phyloP scores from a whole-genome alignment of 257 asterid genomes.

The Anisodus acutangulus region DNA sequence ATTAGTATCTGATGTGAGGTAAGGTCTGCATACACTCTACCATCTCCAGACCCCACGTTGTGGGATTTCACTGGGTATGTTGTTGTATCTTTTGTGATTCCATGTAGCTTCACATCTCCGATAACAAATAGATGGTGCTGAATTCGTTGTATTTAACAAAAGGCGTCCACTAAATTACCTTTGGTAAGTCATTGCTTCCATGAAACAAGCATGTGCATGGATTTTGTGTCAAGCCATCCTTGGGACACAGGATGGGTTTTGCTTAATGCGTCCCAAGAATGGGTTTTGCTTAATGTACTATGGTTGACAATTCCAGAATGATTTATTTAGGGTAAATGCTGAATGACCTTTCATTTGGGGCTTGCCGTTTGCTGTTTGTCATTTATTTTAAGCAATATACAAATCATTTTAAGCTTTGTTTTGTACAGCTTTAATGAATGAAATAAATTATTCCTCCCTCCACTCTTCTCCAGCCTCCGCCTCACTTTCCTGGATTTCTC shows the following conservation, averaged over 20 bases:
- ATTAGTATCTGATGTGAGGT: not conserved
- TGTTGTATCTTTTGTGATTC: not conserved
- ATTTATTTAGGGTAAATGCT: not conserved
- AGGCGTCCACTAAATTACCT: not conserved
- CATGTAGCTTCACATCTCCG: conserved; percentile 3
- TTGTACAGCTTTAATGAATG: not conserved
- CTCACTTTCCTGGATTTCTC: no score
- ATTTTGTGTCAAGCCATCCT: not conserved
- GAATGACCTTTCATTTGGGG: not conserved
- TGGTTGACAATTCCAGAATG: not conserved
- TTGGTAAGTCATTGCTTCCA: no score
- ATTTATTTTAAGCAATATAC: not conserved
- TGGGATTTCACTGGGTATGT: no score
- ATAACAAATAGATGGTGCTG: not conserved
- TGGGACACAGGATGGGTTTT: not conserved
- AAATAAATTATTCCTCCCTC: no score
- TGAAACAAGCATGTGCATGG: not conserved
- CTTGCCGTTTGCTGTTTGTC: not conserved
- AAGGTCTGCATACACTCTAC: no score
- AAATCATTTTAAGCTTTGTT: not conserved
- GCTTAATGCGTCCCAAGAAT: not conserved
- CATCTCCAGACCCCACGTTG: no score
- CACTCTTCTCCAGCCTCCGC: no score
- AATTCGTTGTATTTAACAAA: not conserved
- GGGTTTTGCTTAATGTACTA: not conserved